phyloP scores from a whole-genome alignment of 768 basidiomycete genomes.

The Panaeolus papilionaceus region DNA sequence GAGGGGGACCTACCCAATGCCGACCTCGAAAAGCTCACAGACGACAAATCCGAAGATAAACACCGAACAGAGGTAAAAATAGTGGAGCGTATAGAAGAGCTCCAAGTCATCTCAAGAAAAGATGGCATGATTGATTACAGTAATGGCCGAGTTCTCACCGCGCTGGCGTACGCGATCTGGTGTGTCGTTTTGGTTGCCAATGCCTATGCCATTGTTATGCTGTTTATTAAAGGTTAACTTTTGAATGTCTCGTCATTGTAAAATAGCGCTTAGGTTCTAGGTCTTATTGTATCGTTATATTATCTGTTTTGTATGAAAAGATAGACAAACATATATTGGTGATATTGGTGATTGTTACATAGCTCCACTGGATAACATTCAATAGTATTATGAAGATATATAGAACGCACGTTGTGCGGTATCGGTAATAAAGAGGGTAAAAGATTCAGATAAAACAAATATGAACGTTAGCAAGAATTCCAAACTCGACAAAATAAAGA shows the following conservation, averaged over 20 bases:
- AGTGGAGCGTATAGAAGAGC: conserved; percentile 11
- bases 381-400: conserved; percentile 14
- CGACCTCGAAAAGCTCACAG: conserved; percentile 11
- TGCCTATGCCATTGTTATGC: conserved; percentile 55
- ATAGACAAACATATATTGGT: conserved; percentile 8
- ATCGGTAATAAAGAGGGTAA: not conserved
- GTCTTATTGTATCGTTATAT: not conserved
- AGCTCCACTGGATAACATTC: not conserved
- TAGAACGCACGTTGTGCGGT: not conserved
- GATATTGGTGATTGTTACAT: conserved; percentile 7
- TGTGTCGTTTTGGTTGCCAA: conserved; percentile 56
- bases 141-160: conserved; percentile 43
- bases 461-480: conserved; percentile 2
- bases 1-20: conserved; percentile 6
- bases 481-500: not conserved
- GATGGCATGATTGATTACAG: conserved; percentile 43
- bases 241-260: not conserved
- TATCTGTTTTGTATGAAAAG: conserved; percentile 1
- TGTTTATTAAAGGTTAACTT: conserved; percentile 30
- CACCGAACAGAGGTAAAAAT: conserved; percentile 1
- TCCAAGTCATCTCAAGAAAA: conserved; percentile 20
- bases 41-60: conserved; percentile 8
- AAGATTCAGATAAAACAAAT: not conserved
- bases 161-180: conserved; percentile 53
- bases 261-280: not conserved